Base-by-base conservation (phyloP, 1,284 basidiomycete species). In the Pterulicium gracile region DNA sequence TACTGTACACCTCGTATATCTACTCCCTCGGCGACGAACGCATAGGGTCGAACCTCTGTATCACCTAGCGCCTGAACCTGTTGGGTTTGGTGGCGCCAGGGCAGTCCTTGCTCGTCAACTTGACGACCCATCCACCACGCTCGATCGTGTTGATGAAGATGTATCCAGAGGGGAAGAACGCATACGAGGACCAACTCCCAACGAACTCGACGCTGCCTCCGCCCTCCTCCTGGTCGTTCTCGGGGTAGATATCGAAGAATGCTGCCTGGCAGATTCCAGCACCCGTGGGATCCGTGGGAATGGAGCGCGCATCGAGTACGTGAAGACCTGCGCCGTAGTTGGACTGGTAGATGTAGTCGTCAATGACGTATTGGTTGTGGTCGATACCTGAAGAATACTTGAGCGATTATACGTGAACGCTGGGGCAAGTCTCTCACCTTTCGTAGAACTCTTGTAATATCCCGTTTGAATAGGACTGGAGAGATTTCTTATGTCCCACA, bases 321-420 rank as follows among this genome's bases (percentile, higher is more conserved):
- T 56, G 57, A 13, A 61, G 48, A 12, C 59, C 59, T 39, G 55
- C 51, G n/a, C 51, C 53, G 44, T 61, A 61, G 52, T 59, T 58
- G n/a, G n/a, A n/a, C n/a, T n/a, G n/a, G n/a, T n/a, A n/a, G n/a
- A n/a, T n/a, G n/a, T n/a, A n/a, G n/a, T 44, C n/a, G n/a, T n/a
- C n/a, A n/a, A n/a, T 48, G 23, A 61, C 47, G 40, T 59, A 59
- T 27, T 57, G 58, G 34, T 60, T 60, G 48, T 60, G 58, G 48
- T 60, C 58, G 35, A 60, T 58, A 17, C 52, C 52, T 43, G 48
- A 47, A 4, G 42, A n/a, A n/a, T n/a, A n/a, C n/a, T n/a, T n/a
- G n/a, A n/a, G n/a, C n/a, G n/a, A n/a, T n/a, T n/a, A n/a, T n/a
- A n/a, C n/a, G n/a, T n/a, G n/a, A n/a, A n/a, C n/a, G n/a, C n/a